Evolutionary conservation across 805 yeast species (phyloP), one percentile per base, ranked within the genome.

Genomic region (Cyberlindnera maclurae): DNA sequence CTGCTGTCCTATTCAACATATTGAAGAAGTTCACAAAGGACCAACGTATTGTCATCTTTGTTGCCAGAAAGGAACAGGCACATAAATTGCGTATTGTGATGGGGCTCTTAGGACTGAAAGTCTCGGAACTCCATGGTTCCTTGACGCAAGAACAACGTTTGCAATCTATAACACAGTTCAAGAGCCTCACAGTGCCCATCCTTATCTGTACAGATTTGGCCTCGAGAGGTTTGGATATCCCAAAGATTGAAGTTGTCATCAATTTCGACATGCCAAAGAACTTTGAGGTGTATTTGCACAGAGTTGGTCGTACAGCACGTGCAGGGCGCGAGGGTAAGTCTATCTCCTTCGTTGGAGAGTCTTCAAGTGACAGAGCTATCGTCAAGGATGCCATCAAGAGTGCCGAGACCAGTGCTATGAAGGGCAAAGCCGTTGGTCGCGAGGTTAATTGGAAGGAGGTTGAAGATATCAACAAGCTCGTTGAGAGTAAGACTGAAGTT

Each of bases 231-330:
- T 73, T 93, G 58, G 99, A 93, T 82, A 93, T 93, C 56, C 97
- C 97, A 45, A 90, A 90, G 64, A 89, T 93, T 59, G 97, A 89
- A 60, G 79, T 82, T 43, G 99, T 93, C 34, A 75, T 93, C 55
- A 93, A 93, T 64, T 93, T 72, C 61, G 98, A 93, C 57, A 86
- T 93, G 94, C 98, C 98, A 36, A 85, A 86, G 60, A 71, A 84
- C 24, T 81, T 84, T 54, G 98, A 93, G 49, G 75, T 90, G 29
- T 93, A 93, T 61, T 69, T 93, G 54, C 98, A 93, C 65, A 83
- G 98, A 70, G 96, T 93, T 43, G 98, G 98, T 64, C 85, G 98
- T 73, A 93, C 97, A 39, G 99, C 99, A 9, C 86, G 99, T 76
- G 99, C 97, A 37, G 97, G 97, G 15, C 77, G 97, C 64, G 86